These are phyloP conservation scores for Obelidium mucronatum DNA, from an alignment of 192 early-diverging fungal genomes.

Conservation along the genomic window DNA sequence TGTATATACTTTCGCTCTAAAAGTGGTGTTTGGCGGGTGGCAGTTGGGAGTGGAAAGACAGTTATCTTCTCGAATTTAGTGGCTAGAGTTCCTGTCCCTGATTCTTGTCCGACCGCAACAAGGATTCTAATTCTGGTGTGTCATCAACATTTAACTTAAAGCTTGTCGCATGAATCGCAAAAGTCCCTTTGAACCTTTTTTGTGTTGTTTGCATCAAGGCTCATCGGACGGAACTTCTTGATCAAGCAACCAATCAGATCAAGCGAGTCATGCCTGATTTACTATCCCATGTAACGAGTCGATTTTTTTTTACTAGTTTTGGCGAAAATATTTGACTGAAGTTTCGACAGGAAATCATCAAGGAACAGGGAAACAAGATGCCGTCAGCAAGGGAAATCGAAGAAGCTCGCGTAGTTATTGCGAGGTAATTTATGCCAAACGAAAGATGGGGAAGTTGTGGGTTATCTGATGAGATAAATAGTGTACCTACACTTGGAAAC, in stretches of 20 bases:
- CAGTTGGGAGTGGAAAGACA: conserved; percentile 87
- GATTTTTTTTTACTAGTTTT: not conserved
- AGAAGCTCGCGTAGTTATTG: conserved; percentile 22
- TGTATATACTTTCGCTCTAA: conserved; percentile 55
- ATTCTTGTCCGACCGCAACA: conserved; percentile 65
- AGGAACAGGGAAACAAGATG: conserved; percentile 53
- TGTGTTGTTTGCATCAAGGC: conserved; percentile 59
- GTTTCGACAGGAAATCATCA: conserved; percentile 32
- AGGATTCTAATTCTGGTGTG: conserved; percentile 76
- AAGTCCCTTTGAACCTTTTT: not conserved
- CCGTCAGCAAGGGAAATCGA: conserved; percentile 55
- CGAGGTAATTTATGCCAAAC: too few species aligned
- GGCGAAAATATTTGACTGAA: too few species aligned
- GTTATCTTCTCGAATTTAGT: conserved; percentile 89
- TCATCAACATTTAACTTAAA: not conserved
- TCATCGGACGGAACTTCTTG: conserved; percentile 86
- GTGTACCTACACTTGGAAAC: conserved; percentile 77
- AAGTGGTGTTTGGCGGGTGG: conserved; percentile 78
- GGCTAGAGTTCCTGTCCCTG: conserved; percentile 57
- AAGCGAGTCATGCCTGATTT: conserved; percentile 57
- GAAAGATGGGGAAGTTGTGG: too few species aligned
- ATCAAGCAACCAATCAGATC: conserved; percentile 80
- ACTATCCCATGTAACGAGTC: not conserved
- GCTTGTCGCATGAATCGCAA: not conserved
- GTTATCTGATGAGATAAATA: conserved; percentile 57